These are phyloP conservation scores for Schizochytrium sp. DNA, from an alignment of 108 stramenopile genomes.

Conservation along the genomic window DNA sequence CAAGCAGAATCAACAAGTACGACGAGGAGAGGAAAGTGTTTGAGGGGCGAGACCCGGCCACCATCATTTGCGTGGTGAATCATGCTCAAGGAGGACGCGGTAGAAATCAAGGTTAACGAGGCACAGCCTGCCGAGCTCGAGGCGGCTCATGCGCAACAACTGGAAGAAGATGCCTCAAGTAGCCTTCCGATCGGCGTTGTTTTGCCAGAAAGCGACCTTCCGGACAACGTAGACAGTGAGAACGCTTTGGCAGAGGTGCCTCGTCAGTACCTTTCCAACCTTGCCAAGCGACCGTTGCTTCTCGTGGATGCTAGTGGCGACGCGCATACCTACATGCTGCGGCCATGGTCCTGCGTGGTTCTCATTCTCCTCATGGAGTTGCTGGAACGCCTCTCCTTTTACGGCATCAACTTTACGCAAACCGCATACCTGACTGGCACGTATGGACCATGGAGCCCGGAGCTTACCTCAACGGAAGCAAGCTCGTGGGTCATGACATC, in stretches of 20 bases:
- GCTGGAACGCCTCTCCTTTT: constrained; percentile 69
- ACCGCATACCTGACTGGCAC: constrained; percentile 68
- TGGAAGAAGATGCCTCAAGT: not conserved
- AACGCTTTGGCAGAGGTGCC: not conserved
- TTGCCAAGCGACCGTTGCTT: not conserved
- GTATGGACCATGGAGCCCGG: not conserved
- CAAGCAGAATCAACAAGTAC: too few species aligned
- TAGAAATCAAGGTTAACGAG: too few species aligned
- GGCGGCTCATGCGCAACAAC: not conserved
- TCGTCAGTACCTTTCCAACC: not conserved
- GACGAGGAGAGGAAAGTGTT: too few species aligned
- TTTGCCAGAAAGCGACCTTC: not conserved
- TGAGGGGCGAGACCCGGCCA: too few species aligned
- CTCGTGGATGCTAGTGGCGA: not conserved
- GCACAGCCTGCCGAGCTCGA: not conserved
- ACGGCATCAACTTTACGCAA: constrained; percentile 70
- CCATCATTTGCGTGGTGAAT: too few species aligned
- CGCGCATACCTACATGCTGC: constrained; percentile 38
- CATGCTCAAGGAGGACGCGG: too few species aligned
- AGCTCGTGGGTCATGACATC: not conserved
- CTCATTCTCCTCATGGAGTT: constrained; percentile 68
- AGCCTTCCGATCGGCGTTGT: not conserved
- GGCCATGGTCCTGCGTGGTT: constrained; percentile 58
- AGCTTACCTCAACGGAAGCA: not conserved
- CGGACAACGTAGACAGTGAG: not conserved